These are phyloP conservation scores for Sporothrix protearum DNA, from an alignment of 2,329 filamentous ascomycete genomes.

Conservation along the genomic window DNA sequence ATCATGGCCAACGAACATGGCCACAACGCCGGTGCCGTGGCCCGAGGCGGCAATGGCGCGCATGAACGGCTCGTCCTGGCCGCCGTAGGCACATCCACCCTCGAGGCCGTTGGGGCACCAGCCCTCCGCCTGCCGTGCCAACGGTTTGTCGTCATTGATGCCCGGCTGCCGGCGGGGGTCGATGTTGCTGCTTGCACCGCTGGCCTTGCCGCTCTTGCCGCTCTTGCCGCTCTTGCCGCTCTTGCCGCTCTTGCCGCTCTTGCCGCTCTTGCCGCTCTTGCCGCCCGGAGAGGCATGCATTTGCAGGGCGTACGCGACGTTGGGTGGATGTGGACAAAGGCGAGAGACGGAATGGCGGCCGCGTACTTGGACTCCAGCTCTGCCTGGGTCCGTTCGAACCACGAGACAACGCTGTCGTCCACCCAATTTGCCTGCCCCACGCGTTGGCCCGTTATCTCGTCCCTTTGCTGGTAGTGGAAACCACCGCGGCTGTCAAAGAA, in stretches of 20 bases:
- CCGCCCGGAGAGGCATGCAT: conserved; percentile 23
- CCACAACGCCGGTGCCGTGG: conserved; percentile 50
- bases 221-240: too few species aligned
- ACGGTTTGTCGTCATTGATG: conserved; percentile 35
- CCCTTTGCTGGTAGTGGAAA: conserved; percentile 37
- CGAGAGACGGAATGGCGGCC: conserved; percentile 42
- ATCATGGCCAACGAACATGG: conserved; percentile 57
- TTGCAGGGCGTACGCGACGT: conserved; percentile 35
- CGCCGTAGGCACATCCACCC: conserved; percentile 36
- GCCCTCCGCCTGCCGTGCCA: conserved; percentile 36
- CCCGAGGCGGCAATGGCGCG: conserved; percentile 47
- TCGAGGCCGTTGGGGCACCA: conserved; percentile 34
- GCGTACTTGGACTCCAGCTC: conserved; percentile 33
- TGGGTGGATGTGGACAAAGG: conserved; percentile 48
- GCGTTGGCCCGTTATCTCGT: conserved; percentile 24
- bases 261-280: too few species aligned
- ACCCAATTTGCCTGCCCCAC: conserved; percentile 42
- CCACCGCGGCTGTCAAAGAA: conserved; percentile 60
- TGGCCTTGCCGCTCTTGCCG: neutral
- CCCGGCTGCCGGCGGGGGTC: conserved; percentile 35
- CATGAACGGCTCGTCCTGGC: conserved; percentile 56
- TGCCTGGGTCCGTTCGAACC: conserved; percentile 42
- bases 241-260: too few species aligned
- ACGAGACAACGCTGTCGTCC: conserved; percentile 41
- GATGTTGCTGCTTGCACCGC: conserved; percentile 20